These are phyloP conservation scores for Eucalyptus pauciflora DNA, from an alignment of 345 rosid species.

Conservation along the genomic window DNA sequence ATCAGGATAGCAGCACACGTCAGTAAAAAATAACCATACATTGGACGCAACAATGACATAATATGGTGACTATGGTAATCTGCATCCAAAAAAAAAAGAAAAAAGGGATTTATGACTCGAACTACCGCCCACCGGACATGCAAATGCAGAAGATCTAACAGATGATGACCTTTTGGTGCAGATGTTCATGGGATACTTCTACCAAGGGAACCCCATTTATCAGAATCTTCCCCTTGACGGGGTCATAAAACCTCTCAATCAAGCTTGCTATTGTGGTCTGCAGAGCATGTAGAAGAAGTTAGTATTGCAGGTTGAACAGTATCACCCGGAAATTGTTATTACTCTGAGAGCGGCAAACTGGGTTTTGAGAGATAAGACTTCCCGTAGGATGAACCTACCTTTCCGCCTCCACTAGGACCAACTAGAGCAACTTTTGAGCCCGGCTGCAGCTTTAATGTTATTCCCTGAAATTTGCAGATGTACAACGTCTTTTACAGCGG, in stretches of 20 bases:
- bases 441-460: conserved; percentile 64
- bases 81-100: background rate
- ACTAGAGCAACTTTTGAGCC: conserved; percentile 96
- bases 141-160: background rate
- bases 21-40: background rate
- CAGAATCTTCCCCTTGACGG: conserved; percentile 63
- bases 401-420: conserved; percentile 98
- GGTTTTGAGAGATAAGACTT: background rate
- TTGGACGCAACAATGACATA: background rate
- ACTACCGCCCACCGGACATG: background rate
- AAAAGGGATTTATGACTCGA: background rate
- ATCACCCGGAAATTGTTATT: background rate
- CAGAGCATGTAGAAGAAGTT: background rate
- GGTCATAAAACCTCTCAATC: conserved; percentile 90
- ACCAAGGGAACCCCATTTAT: conserved; percentile 72
- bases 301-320: background rate
- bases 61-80: background rate
- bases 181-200: conserved; percentile 74
- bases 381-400: conserved; percentile 24
- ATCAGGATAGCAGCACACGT: background rate
- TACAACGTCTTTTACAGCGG: background rate
- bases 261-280: conserved; percentile 93
- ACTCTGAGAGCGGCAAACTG: background rate
- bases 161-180: conserved; percentile 51
- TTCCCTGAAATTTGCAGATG: conserved; percentile 41